phyloP scores from a whole-genome alignment of 257 asterid species.

The Penstemon davidsonii region DNA sequence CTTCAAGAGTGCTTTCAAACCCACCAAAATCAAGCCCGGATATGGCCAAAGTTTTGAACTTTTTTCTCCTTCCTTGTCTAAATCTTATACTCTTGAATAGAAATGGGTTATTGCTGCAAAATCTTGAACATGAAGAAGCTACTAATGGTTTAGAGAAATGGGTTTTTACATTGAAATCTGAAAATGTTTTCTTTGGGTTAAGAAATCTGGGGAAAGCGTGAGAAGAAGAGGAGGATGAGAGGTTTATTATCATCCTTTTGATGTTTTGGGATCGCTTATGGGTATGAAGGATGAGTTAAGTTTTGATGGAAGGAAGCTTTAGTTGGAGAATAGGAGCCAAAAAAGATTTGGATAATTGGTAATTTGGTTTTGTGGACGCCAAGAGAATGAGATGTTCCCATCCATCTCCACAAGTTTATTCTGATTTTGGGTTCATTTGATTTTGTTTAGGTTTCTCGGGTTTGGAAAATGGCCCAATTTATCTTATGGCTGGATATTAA shows the following conservation, averaged over 20 bases:
- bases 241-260: constrained; percentile 59
- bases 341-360: constrained; percentile 43
- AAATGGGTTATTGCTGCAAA: constrained; percentile 38
- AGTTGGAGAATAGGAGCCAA: constrained; percentile 18
- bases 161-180: constrained; percentile 45
- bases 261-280: constrained; percentile 20
- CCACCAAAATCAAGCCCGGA: constrained; percentile 66
- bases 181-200: constrained; percentile 45
- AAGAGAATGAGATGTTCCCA: constrained; percentile 39
- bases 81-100: constrained; percentile 27
- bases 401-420: constrained; percentile 33
- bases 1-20: constrained; percentile 79
- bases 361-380: constrained; percentile 64
- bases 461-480: too few relatives aligned
- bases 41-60: constrained; percentile 47
- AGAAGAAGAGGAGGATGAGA: constrained; percentile 53
- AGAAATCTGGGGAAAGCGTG: constrained; percentile 42
- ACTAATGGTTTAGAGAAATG: constrained; percentile 37
- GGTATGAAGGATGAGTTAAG: constrained; percentile 25
- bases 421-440: neutral
- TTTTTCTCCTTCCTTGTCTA: constrained; percentile 38
- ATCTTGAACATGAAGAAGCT: constrained; percentile 34
- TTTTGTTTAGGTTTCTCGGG: neutral
- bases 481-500: too few relatives aligned
- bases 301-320: constrained; percentile 31